Conservation (phyloP, 768 basidiomycete genomes). For the Boletus sp. region DNA sequence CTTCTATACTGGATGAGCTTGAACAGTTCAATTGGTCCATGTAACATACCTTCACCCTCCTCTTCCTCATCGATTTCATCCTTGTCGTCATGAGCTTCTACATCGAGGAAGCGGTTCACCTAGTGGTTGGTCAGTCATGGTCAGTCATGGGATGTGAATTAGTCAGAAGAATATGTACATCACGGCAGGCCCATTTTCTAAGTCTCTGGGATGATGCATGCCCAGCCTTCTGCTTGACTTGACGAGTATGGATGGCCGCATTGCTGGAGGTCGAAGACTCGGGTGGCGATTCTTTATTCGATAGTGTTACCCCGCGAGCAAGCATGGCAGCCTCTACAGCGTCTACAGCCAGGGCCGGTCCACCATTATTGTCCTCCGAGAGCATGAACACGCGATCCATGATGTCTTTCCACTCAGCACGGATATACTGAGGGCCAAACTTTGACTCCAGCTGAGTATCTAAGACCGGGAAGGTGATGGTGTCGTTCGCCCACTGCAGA, state of each 20-base stretch:
- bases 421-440: background rate
- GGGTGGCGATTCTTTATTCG: background rate
- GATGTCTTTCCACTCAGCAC: background rate
- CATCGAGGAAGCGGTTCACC: too few species aligned
- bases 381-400: background rate
- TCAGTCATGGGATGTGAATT: too few species aligned
- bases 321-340: background rate
- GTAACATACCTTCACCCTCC: too few species aligned
- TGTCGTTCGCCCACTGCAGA: background rate
- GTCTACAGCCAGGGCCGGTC: background rate
- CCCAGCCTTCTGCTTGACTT: background rate
- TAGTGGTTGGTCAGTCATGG: too few species aligned
- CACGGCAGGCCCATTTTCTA: too few species aligned
- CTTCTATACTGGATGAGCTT: too few species aligned
- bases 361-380: background rate
- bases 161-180: too few species aligned
- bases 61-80: too few species aligned
- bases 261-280: background rate
- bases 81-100: too few species aligned
- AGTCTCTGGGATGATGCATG: too few species aligned
- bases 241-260: background rate
- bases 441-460: background rate
- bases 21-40: too few species aligned
- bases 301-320: background rate
- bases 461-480: background rate